Evolutionary conservation across 306 rosid species (phyloP).

Genomic region (Casuarina glauca): DNA sequence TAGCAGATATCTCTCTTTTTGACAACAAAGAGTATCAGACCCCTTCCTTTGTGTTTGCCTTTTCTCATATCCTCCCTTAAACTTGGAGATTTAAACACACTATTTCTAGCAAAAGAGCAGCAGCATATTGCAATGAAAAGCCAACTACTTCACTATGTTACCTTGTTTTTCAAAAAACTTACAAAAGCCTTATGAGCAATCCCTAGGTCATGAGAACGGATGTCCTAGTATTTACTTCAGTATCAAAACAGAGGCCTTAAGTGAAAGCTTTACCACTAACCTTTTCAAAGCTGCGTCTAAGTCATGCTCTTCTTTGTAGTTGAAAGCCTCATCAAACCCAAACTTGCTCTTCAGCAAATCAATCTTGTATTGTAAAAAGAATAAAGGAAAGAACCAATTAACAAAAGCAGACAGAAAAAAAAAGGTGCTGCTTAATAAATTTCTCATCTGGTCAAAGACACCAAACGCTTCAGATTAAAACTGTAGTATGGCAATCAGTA

Average conservation of each 20-base stretch:
- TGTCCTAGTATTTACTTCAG: too few relatives aligned
- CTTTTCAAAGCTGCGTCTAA: constrained; percentile 25
- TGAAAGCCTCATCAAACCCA: constrained; percentile 37
- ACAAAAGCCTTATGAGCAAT: too few relatives aligned
- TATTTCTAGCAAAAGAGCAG: neutral
- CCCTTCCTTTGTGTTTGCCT: too few relatives aligned
- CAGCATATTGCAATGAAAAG: neutral
- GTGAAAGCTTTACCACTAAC: neutral
- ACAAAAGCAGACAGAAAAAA: neutral
- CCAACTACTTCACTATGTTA: neutral
- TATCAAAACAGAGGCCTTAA: too few relatives aligned
- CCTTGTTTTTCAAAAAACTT: neutral
- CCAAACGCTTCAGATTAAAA: too few relatives aligned
- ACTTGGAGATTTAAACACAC: neutral
- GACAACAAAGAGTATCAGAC: too few relatives aligned
- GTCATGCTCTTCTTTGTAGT: constrained; percentile 25
- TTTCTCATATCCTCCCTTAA: too few relatives aligned
- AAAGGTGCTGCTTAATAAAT: neutral
- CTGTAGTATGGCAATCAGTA: too few relatives aligned
- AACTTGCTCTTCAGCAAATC: constrained; percentile 39
- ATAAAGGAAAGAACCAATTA: neutral
- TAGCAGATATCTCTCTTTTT: too few relatives aligned
- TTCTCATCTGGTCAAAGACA: neutral
- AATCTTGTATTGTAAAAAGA: constrained; percentile 7
- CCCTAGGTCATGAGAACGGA: too few relatives aligned